Evolutionary conservation across 768 basidiomycete species (phyloP).

Genomic region (Cantharellus anzutake): DNA sequence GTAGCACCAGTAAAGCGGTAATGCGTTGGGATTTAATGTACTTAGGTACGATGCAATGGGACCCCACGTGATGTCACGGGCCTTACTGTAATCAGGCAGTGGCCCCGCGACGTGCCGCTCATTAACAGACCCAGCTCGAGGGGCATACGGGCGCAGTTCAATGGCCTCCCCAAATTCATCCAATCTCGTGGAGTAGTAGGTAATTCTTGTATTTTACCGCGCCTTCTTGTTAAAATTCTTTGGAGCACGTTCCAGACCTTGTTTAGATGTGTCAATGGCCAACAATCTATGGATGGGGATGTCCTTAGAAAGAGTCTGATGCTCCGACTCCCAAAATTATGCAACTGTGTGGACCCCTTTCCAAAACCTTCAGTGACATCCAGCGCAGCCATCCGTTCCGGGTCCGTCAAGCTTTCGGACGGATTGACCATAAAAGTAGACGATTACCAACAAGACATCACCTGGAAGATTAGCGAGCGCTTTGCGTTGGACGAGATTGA

Average conservation of each 20-base stretch:
- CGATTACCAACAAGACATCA: slow-evolving; percentile 48
- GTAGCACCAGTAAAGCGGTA: not conserved
- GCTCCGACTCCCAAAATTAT: slow-evolving; percentile 37
- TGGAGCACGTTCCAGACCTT: slow-evolving; percentile 7
- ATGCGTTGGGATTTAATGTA: not conserved
- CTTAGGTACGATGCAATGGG: not conserved
- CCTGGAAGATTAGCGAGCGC: slow-evolving; percentile 48
- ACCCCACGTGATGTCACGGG: no score
- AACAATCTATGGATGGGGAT: slow-evolving; percentile 3
- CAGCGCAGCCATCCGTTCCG: slow-evolving; percentile 42
- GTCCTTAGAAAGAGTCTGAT: slow-evolving; percentile 18
- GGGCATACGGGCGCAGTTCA: not conserved
- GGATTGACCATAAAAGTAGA: slow-evolving; percentile 43
- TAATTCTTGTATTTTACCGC: not conserved
- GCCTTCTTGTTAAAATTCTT: not conserved
- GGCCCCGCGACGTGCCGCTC: no score
- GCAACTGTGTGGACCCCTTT: slow-evolving; percentile 41
- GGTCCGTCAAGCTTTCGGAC: slow-evolving; percentile 49
- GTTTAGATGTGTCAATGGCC: slow-evolving; percentile 1
- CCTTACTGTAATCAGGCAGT: no score
- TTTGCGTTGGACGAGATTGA: slow-evolving; percentile 68
- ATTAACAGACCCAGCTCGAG: no score
- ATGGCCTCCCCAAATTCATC: not conserved
- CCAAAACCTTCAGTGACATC: slow-evolving; percentile 51
- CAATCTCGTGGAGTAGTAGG: slow-evolving; percentile 1